phyloP scores from a whole-genome alignment of 2,329 filamentous ascomycete species.

The Thielaviopsis cerberus region DNA sequence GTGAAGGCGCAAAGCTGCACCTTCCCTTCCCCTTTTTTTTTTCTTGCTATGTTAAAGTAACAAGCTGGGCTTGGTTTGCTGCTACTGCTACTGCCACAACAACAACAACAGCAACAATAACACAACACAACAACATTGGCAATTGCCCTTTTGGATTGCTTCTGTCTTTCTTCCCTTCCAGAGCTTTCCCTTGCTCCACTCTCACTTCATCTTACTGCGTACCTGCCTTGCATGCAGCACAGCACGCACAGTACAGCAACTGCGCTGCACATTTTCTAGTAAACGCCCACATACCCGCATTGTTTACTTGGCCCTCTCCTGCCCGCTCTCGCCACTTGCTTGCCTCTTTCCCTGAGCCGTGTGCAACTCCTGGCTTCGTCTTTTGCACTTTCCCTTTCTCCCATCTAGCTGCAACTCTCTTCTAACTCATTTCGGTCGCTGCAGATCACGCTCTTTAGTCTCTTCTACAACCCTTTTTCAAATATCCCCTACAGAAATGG shows the following conservation, averaged over 20 bases:
- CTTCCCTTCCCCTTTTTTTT: conserved; percentile 10
- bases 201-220: neutral
- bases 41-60: neutral
- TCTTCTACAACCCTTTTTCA: conserved; percentile 1
- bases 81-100: neutral
- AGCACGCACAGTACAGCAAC: neutral
- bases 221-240: neutral
- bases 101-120: neutral
- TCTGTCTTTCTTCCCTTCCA: neutral
- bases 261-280: neutral
- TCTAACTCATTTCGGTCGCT: neutral
- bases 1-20: conserved; percentile 4
- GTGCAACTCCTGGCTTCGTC: neutral
- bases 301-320: neutral
- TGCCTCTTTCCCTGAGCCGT: neutral
- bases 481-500: conserved; percentile 6
- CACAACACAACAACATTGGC: neutral
- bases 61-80: neutral
- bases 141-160: neutral
- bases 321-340: neutral
- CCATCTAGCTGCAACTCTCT: neutral
- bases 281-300: neutral
- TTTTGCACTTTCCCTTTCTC: neutral
- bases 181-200: neutral
- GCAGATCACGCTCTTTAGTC: neutral